A percentile compares a stretch with the other conserved stretches of the same genome.
phyloP scores from a whole-genome alignment of 192 early-diverging fungal genomes.

The Jimgerdemannia lactiflua region DNA sequence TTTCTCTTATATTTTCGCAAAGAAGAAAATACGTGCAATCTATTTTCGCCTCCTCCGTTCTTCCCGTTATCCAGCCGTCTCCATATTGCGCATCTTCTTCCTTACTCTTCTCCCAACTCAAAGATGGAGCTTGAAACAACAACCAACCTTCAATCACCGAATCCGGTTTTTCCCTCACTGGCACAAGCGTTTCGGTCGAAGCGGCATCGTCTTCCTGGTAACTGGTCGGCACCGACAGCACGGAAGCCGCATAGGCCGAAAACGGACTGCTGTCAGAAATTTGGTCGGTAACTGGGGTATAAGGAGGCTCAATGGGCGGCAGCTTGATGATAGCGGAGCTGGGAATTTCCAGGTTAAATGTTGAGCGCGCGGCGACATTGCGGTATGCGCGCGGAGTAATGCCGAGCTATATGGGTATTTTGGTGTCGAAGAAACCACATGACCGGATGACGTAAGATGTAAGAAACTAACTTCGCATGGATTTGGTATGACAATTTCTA shows the following conservation, averaged over 20 bases:
- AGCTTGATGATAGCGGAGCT: conserved; percentile 44
- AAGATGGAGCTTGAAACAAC: no score
- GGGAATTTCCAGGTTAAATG: conserved; percentile 36
- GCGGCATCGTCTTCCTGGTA: conserved; percentile 27
- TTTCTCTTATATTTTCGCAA: no score
- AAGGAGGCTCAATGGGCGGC: conserved; percentile 33
- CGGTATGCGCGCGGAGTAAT: conserved; percentile 57
- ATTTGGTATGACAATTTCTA: no score
- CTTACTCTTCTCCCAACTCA: no score
- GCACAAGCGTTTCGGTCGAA: conserved; percentile 19
- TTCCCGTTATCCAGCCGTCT: no score
- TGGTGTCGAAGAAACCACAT: neutral
- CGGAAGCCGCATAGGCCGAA: conserved; percentile 35
- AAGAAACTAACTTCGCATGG: no score
- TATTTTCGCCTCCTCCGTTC: no score
- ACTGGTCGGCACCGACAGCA: conserved; percentile 35
- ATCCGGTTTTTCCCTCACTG: conserved; percentile 35
- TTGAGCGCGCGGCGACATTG: conserved; percentile 19
- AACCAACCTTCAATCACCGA: conserved; percentile 24
- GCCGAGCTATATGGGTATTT: conserved; percentile 40
- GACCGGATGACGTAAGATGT: no score
- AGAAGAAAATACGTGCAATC: no score
- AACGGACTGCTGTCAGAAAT: conserved; percentile 28
- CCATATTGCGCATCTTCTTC: no score
- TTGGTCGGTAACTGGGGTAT: conserved; percentile 31